Percentiles rank a stretch among this genome's conserved stretches.
These are phyloP conservation scores for Proliferodiscus dingleyae DNA, from an alignment of 2,329 filamentous ascomycete species.

Conservation along the genomic window DNA sequence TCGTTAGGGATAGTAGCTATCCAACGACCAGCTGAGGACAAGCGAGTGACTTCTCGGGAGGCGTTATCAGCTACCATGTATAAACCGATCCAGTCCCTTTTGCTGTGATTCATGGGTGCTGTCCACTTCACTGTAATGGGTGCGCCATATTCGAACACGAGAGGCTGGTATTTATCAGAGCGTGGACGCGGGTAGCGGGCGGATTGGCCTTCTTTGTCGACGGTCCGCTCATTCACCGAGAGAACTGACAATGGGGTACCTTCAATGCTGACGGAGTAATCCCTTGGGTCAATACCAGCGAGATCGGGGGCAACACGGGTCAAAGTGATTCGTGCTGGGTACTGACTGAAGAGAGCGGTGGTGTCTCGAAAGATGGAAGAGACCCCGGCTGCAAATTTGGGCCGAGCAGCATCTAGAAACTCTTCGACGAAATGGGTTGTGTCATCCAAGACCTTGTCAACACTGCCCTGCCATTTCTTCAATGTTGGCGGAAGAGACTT, in stretches of 20 bases:
- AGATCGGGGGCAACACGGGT: constrained; percentile 75
- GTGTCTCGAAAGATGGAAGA: constrained; percentile 86
- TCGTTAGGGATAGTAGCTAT: constrained; percentile 70
- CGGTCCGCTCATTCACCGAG: constrained; percentile 53
- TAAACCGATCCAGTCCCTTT: constrained; percentile 90
- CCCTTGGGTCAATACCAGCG: constrained; percentile 70
- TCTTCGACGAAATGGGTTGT: constrained; percentile 88
- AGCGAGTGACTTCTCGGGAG: constrained; percentile 75
- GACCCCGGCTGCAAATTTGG: constrained; percentile 80
- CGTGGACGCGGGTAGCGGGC: constrained; percentile 61
- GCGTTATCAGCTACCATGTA: constrained; percentile 95
- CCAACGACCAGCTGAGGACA: constrained; percentile 87
- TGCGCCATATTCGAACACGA: constrained; percentile 82
- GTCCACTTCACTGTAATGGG: constrained; percentile 89
- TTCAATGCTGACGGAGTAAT: constrained; percentile 73
- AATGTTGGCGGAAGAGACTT: constrained; percentile 79
- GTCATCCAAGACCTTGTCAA: constrained; percentile 82
- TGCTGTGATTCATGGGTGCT: constrained; percentile 80
- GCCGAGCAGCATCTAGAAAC: constrained; percentile 76
- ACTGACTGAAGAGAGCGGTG: constrained; percentile 80
- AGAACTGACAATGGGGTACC: constrained; percentile 53
- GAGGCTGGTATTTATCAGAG: constrained; percentile 61
- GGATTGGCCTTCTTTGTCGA: constrained; percentile 67
- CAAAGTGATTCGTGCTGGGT: constrained; percentile 80
- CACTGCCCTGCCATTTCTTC: constrained; percentile 75